These are phyloP conservation scores for Salvia sclarea DNA, from an alignment of 305 asterid species.

Conservation along the genomic window DNA sequence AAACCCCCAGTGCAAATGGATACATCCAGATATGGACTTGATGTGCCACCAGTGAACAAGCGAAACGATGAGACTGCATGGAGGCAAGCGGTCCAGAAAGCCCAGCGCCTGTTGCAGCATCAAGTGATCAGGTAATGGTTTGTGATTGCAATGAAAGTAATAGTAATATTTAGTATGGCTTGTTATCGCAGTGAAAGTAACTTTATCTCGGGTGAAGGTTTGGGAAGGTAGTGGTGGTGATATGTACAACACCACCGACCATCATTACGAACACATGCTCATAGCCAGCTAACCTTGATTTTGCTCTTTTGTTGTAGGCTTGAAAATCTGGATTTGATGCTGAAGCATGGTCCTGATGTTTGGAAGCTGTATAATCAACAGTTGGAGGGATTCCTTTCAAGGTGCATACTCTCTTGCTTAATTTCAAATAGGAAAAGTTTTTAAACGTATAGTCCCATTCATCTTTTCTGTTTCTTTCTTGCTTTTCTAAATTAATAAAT, in stretches of 20 bases:
- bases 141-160: constrained; percentile 15
- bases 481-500: neutral
- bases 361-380: constrained; percentile 87
- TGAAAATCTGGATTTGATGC: constrained; percentile 90
- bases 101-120: constrained; percentile 91
- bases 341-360: constrained; percentile 87
- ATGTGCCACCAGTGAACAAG: constrained; percentile 70
- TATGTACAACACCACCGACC: neutral
- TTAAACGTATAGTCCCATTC: neutral
- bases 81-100: constrained; percentile 78
- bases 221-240: neutral
- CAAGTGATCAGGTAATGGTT: constrained; percentile 77
- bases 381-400: constrained; percentile 76
- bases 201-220: neutral
- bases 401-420: constrained; percentile 45
- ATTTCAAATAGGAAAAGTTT: neutral
- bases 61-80: constrained; percentile 92
- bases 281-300: constrained; percentile 7
- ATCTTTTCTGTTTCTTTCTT: neutral
- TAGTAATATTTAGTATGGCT: neutral
- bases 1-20: constrained; percentile 89
- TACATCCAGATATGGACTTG: constrained; percentile 86
- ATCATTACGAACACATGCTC: constrained; percentile 1
- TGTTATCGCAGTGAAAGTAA: neutral
- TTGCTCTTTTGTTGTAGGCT: constrained; percentile 52